A percentile compares a stretch with the other conserved stretches of the same genome.
phyloP scores from a whole-genome alignment of 768 basidiomycete genomes.

The Termitomyces bulborhizus region DNA sequence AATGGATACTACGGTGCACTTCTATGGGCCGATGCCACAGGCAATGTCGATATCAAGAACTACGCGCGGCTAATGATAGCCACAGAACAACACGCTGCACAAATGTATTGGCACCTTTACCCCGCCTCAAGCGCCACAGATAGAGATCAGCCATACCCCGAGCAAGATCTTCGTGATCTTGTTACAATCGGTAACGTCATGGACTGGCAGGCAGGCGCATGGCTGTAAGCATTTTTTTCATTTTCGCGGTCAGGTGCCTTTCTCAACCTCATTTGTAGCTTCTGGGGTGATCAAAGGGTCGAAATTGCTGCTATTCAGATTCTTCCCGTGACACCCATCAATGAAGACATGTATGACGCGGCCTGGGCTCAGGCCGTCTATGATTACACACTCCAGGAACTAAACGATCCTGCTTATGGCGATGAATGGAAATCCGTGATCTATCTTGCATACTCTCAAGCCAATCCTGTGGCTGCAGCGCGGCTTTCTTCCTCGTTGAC shows the following conservation, averaged over 20 bases:
- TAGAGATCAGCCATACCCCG: conserved; percentile 28
- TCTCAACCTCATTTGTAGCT: conserved; percentile 14
- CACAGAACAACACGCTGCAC: conserved; percentile 26
- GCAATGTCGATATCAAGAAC: conserved; percentile 24
- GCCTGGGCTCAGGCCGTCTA: conserved; percentile 24
- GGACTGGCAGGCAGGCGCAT: conserved; percentile 29
- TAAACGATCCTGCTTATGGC: conserved; percentile 19
- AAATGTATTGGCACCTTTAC: conserved; percentile 30
- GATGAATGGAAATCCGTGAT: conserved; percentile 31
- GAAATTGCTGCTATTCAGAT: conserved; percentile 30
- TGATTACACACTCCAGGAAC: conserved; percentile 21
- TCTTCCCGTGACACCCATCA: conserved; percentile 27
- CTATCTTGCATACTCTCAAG: conserved; percentile 25
- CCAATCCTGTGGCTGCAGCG: conserved; percentile 20
- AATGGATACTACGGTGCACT: conserved; percentile 30
- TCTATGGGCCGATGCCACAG: conserved; percentile 24
- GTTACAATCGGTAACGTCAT: conserved; percentile 30
- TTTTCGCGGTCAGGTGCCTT: neutral
- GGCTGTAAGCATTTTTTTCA: conserved; percentile 21
- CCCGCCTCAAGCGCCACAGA: conserved; percentile 22
- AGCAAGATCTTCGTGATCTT: conserved; percentile 21
- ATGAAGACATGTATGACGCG: conserved; percentile 27
- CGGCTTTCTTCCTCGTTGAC: conserved; percentile 23
- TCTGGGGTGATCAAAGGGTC: conserved; percentile 26
- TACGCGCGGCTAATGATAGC: conserved; percentile 27